These are phyloP conservation scores for Aureobasidium sp. DNA, from an alignment of 2,329 filamentous ascomycete species.

Conservation along the genomic window DNA sequence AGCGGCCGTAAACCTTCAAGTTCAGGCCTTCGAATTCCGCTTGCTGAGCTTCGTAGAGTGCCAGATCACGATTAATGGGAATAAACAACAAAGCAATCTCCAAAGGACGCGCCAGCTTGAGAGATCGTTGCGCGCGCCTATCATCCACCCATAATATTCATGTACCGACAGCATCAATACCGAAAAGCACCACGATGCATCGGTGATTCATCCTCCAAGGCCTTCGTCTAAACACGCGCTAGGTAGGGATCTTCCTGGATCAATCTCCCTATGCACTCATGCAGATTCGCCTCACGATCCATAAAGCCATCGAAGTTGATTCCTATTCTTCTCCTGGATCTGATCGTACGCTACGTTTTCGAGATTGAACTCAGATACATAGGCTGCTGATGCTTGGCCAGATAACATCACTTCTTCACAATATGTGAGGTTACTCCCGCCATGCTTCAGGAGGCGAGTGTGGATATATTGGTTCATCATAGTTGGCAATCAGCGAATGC, in stretches of 20 bases:
- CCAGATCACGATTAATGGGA: not conserved
- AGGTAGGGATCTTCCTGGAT: conserved; percentile 1
- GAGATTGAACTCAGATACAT: not conserved
- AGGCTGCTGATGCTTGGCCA: not conserved
- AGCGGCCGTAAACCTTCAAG: conserved; percentile 1
- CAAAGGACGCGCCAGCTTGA: not conserved
- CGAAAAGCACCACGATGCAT: conserved; percentile 1
- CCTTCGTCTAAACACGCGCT: not conserved
- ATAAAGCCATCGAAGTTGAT: not conserved
- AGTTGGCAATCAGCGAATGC: not conserved
- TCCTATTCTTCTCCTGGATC: not conserved
- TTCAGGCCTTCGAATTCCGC: conserved; percentile 1
- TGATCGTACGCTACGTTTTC: not conserved
- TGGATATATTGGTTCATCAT: not conserved
- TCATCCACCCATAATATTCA: not conserved
- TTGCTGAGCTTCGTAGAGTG: not conserved
- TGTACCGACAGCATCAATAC: not conserved
- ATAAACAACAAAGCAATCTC: not conserved
- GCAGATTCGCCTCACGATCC: not conserved
- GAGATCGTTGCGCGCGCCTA: not conserved
- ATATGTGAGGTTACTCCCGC: not conserved
- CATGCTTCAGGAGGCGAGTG: conserved; percentile 5
- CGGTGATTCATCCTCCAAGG: not conserved
- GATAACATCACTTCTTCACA: not conserved
- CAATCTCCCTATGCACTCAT: conserved; percentile 1